Conservation (phyloP, 2,329 filamentous ascomycete species). For the Ceratocystis destructans region DNA sequence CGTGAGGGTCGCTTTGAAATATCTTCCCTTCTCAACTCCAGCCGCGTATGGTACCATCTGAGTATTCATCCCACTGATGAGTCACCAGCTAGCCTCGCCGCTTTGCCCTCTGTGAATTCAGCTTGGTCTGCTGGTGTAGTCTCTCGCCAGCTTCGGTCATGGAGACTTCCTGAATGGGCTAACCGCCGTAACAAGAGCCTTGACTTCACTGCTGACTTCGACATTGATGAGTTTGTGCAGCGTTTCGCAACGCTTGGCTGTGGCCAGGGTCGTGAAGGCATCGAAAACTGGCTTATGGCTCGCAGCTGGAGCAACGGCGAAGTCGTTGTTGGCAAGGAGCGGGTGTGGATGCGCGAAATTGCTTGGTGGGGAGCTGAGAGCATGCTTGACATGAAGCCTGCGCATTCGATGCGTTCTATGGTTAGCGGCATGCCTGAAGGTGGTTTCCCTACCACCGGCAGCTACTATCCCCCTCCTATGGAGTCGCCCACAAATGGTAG, state of each 20-base stretch:
- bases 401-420: conserved; percentile 30
- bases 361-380: conserved; percentile 98
- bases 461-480: conserved; percentile 56
- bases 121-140: conserved; percentile 89
- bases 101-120: conserved; percentile 56
- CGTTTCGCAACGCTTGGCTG: conserved; percentile 77
- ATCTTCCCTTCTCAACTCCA: conserved; percentile 58
- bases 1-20: conserved; percentile 69
- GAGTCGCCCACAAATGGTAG: conserved; percentile 52
- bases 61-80: conserved; percentile 86
- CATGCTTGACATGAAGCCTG: conserved; percentile 79
- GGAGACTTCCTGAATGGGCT: conserved; percentile 91
- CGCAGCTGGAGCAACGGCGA: conserved; percentile 97
- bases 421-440: conserved; percentile 36
- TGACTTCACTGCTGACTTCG: conserved; percentile 94
- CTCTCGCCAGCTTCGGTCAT: conserved; percentile 81
- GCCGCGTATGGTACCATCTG: conserved; percentile 89
- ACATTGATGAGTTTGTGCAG: conserved; percentile 77
- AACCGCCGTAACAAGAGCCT: conserved; percentile 82
- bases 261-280: conserved; percentile 76
- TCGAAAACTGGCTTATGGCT: conserved; percentile 87
- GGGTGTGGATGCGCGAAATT: conserved; percentile 86
- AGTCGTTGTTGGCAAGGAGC: conserved; percentile 77
- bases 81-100: conserved; percentile 58
- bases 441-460: conserved; percentile 53